These are phyloP conservation scores for Dichotomopilus funicola DNA, from an alignment of 2,329 filamentous ascomycete species.

Conservation along the genomic window DNA sequence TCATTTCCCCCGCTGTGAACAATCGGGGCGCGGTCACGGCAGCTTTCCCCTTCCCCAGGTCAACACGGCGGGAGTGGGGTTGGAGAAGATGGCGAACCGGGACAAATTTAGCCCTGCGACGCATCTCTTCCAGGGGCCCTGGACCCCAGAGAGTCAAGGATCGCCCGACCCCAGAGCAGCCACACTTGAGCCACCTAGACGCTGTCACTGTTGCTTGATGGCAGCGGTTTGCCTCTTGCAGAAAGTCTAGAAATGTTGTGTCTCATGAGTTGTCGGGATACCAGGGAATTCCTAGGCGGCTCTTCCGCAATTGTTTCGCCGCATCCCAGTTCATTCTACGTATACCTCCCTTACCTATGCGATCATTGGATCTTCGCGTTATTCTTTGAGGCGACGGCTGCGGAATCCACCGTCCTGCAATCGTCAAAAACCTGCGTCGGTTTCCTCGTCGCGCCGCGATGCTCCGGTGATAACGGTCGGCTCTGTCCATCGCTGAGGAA, in stretches of 20 bases:
- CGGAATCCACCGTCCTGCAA: too few species aligned
- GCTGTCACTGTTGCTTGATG: too few species aligned
- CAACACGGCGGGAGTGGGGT: conserved; percentile 23
- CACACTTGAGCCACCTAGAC: too few species aligned
- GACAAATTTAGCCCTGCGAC: conserved; percentile 27
- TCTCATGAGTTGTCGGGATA: conserved; percentile 3
- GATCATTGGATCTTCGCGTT: too few species aligned
- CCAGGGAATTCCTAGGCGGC: too few species aligned
- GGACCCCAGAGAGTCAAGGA: neutral
- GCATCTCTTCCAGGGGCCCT: neutral
- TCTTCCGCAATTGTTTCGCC: neutral
- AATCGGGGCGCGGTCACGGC: conserved; percentile 24
- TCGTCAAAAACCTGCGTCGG: too few species aligned
- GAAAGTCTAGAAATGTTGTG: too few species aligned
- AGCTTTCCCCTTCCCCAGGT: conserved; percentile 21
- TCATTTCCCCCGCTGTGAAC: conserved; percentile 24
- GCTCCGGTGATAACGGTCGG: too few species aligned
- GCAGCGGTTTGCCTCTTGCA: neutral
- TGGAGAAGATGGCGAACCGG: conserved; percentile 19
- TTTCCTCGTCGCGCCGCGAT: too few species aligned
- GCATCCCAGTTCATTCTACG: neutral
- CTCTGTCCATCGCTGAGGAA: conserved; percentile 4
- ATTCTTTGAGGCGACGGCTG: too few species aligned
- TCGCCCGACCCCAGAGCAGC: too few species aligned
- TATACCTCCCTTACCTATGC: too few species aligned